These are phyloP conservation scores for Aspergillus sp. DNA, from an alignment of 2,329 filamentous ascomycete genomes.

Conservation along the genomic window DNA sequence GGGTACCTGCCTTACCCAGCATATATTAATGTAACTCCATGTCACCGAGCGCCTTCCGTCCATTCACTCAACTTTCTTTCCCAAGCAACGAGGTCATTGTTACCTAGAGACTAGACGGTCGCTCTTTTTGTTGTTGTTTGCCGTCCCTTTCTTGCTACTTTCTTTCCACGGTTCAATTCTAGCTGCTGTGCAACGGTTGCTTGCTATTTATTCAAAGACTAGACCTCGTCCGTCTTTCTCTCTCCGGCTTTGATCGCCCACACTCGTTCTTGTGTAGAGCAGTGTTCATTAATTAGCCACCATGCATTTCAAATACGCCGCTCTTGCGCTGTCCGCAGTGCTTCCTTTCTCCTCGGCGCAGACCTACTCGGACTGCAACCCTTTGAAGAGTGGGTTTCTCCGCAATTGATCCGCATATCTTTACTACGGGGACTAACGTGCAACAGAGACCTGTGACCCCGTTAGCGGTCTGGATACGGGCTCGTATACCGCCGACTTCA, in stretches of 20 bases:
- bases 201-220: slow-evolving; percentile 5
- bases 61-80: not conserved
- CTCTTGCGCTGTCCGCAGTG: slow-evolving; percentile 30
- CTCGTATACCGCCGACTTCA: slow-evolving; percentile 16
- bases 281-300: slow-evolving; percentile 6
- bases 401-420: not conserved
- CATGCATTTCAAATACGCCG: slow-evolving; percentile 34
- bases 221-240: not conserved
- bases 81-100: slow-evolving; percentile 7
- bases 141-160: not conserved
- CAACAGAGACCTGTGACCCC: slow-evolving; percentile 58
- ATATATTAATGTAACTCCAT: not conserved
- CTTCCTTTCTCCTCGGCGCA: slow-evolving; percentile 56
- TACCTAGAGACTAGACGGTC: slow-evolving; percentile 5
- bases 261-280: slow-evolving; percentile 6
- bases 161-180: slow-evolving; percentile 2
- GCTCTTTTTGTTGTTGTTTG: not conserved
- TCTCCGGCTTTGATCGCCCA: not conserved
- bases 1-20: not conserved
- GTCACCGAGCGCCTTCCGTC: not conserved
- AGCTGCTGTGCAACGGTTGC: slow-evolving; percentile 5
- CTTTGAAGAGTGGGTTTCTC: slow-evolving; percentile 40
- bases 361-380: slow-evolving; percentile 75
- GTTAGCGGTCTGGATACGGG: slow-evolving; percentile 65
- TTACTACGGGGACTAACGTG: slow-evolving; percentile 8